phyloP scores from a whole-genome alignment of 495 filamentous ascomycete species.

The Amniculicola lignicola region DNA sequence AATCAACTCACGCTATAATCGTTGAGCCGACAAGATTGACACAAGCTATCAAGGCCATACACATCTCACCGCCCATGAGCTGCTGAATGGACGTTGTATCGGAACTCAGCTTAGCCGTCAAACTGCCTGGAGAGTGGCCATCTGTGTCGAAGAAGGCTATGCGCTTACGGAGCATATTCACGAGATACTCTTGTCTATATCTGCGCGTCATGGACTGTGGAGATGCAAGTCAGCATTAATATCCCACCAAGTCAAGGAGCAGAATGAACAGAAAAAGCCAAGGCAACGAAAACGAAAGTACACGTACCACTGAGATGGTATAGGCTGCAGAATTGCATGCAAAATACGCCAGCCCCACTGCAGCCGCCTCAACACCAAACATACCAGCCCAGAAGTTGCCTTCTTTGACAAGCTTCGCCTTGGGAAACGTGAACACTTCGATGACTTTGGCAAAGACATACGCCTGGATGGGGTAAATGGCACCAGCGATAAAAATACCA shows the following conservation, averaged over 20 bases:
- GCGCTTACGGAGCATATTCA: constrained; percentile 30
- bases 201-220: constrained; percentile 16
- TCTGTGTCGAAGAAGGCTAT: constrained; percentile 38
- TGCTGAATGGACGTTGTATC: constrained; percentile 33
- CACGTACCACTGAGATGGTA: too few relatives aligned
- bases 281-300: too few relatives aligned
- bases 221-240: too few relatives aligned
- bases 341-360: constrained; percentile 20
- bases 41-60: constrained; percentile 25
- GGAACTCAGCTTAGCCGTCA: constrained; percentile 29
- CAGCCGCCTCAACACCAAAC: constrained; percentile 33
- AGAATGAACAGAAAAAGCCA: too few relatives aligned
- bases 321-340: too few relatives aligned
- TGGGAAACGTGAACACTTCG: constrained; percentile 26
- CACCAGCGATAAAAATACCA: constrained; percentile 31
- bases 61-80: constrained; percentile 34
- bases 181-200: constrained; percentile 36
- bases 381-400: constrained; percentile 37
- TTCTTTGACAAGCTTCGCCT: constrained; percentile 12
- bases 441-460: constrained; percentile 36
- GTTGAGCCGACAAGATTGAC: constrained; percentile 34
- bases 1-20: constrained; percentile 30
- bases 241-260: too few relatives aligned
- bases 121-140: constrained; percentile 32
- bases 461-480: constrained; percentile 34